Conservation (phyloP, 1,139 yeast genomes). For the Diutina siamensis region DNA sequence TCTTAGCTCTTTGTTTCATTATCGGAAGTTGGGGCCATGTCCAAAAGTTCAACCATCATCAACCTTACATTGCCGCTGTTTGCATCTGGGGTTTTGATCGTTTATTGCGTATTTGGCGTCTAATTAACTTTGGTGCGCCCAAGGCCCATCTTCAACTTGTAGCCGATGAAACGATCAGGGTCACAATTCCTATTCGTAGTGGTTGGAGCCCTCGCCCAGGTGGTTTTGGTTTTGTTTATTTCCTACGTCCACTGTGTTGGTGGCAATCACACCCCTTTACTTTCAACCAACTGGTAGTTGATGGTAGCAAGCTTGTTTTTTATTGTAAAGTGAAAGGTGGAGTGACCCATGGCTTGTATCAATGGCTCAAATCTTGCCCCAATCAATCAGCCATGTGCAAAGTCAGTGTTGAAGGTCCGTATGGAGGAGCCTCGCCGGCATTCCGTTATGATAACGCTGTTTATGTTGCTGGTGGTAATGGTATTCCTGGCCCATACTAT, state of each 20-base stretch:
- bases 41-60: conserved; percentile 7
- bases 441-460: conserved; percentile 43
- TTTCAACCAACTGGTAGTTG: conserved; percentile 17
- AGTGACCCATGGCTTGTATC: conserved; percentile 17
- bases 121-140: conserved; percentile 2
- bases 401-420: conserved; percentile 56
- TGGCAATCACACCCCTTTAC: conserved; percentile 57
- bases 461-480: conserved; percentile 48
- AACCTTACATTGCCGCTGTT: neutral
- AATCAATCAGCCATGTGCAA: conserved; percentile 23
- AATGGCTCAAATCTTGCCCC: conserved; percentile 35
- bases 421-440: conserved; percentile 24
- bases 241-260: conserved; percentile 31
- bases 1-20: conserved; percentile 44
- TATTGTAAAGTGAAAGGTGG: conserved; percentile 21
- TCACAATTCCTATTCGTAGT: neutral
- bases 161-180: conserved; percentile 4
- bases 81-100: neutral
- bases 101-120: neutral
- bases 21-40: conserved; percentile 54
- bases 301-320: conserved; percentile 15
- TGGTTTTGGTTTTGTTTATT: conserved; percentile 40
- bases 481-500: conserved; percentile 47
- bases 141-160: neutral
- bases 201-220: conserved; percentile 35